A percentile compares a stretch with the other conserved stretches of the same genome.
These are phyloP conservation scores for Dictyostelium intermedium DNA, from an alignment of 78 protist genomes.

Conservation along the genomic window DNA sequence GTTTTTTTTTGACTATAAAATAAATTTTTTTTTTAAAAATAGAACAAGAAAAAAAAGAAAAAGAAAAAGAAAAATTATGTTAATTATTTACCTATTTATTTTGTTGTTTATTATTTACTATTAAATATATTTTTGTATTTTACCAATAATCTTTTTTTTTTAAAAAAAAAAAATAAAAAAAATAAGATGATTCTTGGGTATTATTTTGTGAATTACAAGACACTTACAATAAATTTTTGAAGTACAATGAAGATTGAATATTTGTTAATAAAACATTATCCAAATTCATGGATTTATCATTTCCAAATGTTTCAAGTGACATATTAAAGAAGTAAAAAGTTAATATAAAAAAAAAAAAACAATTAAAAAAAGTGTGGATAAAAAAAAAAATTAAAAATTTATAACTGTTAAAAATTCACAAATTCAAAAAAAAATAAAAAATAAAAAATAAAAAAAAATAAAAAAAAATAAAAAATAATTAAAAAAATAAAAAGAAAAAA, in stretches of 20 bases:
- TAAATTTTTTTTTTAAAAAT: not conserved
- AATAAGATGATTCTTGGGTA: too few species aligned
- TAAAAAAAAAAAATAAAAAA: too few species aligned
- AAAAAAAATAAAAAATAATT: not conserved
- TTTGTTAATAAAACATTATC: conserved; percentile 75
- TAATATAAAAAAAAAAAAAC: not conserved
- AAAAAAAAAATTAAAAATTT: not conserved
- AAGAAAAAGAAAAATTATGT: not conserved
- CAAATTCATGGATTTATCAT: conserved; percentile 85
- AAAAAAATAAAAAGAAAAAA: not conserved
- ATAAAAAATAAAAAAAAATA: not conserved
- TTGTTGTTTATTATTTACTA: too few species aligned
- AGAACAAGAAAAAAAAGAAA: not conserved
- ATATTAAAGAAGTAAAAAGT: not conserved
- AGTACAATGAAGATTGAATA: conserved; percentile 82
- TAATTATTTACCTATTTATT: not conserved
- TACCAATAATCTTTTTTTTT: not conserved
- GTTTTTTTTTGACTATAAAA: conserved; percentile 46
- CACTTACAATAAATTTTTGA: conserved; percentile 70
- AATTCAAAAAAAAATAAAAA: not conserved
- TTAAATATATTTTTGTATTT: not conserved
- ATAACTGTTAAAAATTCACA: not conserved
- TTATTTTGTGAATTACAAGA: not conserved
- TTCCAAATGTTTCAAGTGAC: conserved; percentile 78
- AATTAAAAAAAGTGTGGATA: too few species aligned